phyloP scores from a whole-genome alignment of 2,329 filamentous ascomycete species.

The Diaporthe sp. region DNA sequence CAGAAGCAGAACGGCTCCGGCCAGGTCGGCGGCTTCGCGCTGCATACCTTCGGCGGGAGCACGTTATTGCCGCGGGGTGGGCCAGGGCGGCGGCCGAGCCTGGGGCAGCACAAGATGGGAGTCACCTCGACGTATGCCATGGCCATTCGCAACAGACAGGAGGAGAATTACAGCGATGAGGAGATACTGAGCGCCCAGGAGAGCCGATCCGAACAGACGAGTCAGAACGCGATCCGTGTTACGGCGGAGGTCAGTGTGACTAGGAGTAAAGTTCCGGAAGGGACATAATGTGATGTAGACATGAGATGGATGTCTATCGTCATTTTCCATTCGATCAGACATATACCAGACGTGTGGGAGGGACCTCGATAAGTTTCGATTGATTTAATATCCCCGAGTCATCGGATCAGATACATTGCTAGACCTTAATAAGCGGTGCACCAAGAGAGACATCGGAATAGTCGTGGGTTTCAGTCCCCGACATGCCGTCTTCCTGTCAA shows the following conservation, averaged over 20 bases:
- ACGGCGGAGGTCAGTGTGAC: neutral
- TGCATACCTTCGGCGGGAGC: constrained; percentile 5
- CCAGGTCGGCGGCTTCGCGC: neutral
- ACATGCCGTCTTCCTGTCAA: too few relatives aligned
- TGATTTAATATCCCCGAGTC: neutral
- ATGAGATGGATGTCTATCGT: too few relatives aligned
- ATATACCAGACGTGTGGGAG: neutral
- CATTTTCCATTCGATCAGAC: neutral
- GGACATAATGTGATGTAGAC: too few relatives aligned
- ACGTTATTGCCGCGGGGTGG: neutral
- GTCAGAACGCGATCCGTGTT: neutral
- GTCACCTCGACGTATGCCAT: neutral
- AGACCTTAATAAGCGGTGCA: too few relatives aligned
- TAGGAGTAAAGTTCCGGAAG: neutral
- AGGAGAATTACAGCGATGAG: neutral
- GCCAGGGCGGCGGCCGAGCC: neutral
- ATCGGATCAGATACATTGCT: too few relatives aligned
- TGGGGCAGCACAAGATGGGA: neutral
- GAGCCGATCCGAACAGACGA: neutral
- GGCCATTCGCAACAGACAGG: neutral
- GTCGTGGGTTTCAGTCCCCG: too few relatives aligned
- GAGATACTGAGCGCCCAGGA: neutral
- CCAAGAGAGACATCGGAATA: too few relatives aligned
- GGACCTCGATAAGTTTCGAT: neutral
- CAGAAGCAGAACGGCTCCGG: neutral